Conservation (phyloP, 2,329 filamentous ascomycete species). For the Elsinoe fawcettii region DNA sequence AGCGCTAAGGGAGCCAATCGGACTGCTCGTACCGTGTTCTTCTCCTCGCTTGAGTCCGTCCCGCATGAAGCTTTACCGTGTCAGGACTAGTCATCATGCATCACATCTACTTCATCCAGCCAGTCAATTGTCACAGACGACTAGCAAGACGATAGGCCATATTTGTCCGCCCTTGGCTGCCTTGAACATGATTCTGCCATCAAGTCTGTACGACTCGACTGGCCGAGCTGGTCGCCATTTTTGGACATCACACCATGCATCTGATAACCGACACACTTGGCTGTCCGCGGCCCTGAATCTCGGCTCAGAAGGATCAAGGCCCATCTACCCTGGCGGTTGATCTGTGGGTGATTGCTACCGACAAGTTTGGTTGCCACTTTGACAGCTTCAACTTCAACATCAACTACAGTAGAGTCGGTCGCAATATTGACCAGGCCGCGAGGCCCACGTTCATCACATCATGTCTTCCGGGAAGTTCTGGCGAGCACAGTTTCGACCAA, state of each 20-base stretch:
- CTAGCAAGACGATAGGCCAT: constrained; percentile 2
- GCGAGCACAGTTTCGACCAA: constrained; percentile 27
- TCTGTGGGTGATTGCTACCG: not conserved
- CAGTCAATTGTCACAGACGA: not conserved
- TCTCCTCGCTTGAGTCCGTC: not conserved
- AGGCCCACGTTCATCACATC: not conserved
- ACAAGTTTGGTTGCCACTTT: not conserved
- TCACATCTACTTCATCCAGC: constrained; percentile 11
- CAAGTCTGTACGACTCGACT: not conserved
- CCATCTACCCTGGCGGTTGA: not conserved
- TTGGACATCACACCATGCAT: not conserved
- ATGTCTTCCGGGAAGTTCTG: constrained; percentile 27
- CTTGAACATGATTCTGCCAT: not conserved
- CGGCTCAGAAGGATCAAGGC: not conserved
- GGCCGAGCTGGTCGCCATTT: not conserved
- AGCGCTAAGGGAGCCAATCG: constrained; percentile 16
- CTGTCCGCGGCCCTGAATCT: not conserved
- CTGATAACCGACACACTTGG: constrained; percentile 2
- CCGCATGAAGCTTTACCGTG: not conserved
- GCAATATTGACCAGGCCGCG: not conserved
- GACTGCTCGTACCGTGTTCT: not conserved
- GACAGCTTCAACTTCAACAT: not conserved
- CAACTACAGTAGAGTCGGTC: not conserved
- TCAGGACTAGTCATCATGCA: constrained; percentile 1
- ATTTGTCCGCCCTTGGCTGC: constrained; percentile 7